Percentiles rank a stretch among this genome's conserved stretches.
Conservation (phyloP, 257 asterid genomes). For the Primulina eburnea region DNA sequence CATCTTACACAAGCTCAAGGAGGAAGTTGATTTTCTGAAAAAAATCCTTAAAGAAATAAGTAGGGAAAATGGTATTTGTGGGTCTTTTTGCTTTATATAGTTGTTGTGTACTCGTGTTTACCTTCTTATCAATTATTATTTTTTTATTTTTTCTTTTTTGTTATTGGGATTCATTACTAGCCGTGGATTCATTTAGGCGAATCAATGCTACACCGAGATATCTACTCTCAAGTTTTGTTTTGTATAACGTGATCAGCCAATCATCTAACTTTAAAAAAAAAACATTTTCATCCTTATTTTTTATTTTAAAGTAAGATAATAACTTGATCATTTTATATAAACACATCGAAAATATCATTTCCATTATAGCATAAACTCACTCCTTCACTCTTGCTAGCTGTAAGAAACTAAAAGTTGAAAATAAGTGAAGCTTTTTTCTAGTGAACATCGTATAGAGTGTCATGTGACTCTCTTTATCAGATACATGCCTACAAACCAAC, state of each 20-base stretch:
- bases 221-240: no score
- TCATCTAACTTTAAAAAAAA: no score
- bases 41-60: not conserved
- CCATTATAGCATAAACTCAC: not conserved
- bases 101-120: not conserved
- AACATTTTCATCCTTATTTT: no score
- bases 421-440: slow-evolving; percentile 19
- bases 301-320: no score
- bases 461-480: no score
- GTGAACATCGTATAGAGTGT: not conserved
- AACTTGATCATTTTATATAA: no score
- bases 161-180: slow-evolving; percentile 30
- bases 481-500: no score
- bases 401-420: slow-evolving; percentile 29
- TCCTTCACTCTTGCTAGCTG: slow-evolving; percentile 40
- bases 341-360: no score
- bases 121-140: not conserved
- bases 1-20: slow-evolving; percentile 40
- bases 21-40: slow-evolving; percentile 73
- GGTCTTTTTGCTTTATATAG: not conserved
- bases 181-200: slow-evolving; percentile 5
- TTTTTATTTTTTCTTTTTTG: not conserved
- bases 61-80: slow-evolving; percentile 22
- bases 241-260: no score
- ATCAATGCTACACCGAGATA: no score